Evolutionary conservation across 495 filamentous ascomycete species (phyloP).

Genomic region (Recurvomyces mirabilis): DNA sequence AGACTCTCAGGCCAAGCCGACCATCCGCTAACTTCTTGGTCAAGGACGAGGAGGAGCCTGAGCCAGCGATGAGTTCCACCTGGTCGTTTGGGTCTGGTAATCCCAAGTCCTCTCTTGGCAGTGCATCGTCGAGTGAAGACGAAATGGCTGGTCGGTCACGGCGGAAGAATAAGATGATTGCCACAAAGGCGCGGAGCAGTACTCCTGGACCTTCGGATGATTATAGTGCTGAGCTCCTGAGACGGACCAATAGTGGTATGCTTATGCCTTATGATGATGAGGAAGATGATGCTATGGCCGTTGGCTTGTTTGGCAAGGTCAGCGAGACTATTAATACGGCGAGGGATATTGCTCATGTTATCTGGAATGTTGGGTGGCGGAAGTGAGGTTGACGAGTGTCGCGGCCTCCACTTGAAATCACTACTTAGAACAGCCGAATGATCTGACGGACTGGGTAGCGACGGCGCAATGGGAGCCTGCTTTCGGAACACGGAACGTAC

Average conservation of each 20-base stretch:
- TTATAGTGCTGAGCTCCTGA: constrained; percentile 35
- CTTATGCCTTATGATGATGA: constrained; percentile 76
- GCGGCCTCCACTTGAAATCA: too few relatives aligned
- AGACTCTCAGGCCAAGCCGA: constrained; percentile 61
- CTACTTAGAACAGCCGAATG: too few relatives aligned
- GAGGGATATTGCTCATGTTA: constrained; percentile 61
- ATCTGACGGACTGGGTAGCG: too few relatives aligned
- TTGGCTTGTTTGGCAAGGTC: constrained; percentile 64
- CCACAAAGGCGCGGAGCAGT: background rate
- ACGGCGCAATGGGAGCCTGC: too few relatives aligned
- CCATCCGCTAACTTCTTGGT: constrained; percentile 61
- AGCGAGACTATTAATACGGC: constrained; percentile 95
- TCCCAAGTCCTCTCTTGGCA: constrained; percentile 17
- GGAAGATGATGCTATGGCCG: constrained; percentile 45
- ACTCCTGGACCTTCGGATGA: constrained; percentile 6
- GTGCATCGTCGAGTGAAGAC: background rate
- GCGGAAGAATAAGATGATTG: constrained; percentile 1
- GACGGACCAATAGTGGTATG: constrained; percentile 69
- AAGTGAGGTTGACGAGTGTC: too few relatives aligned
- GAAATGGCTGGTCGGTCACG: background rate
- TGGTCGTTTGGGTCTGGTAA: constrained; percentile 20
- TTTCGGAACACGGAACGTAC: too few relatives aligned
- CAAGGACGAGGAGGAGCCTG: constrained; percentile 47
- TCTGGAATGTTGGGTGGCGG: constrained; percentile 80
- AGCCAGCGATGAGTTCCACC: constrained; percentile 29